These are phyloP conservation scores for Kregervanrija delftensis DNA, from an alignment of 805 yeast genomes.

Conservation along the genomic window DNA sequence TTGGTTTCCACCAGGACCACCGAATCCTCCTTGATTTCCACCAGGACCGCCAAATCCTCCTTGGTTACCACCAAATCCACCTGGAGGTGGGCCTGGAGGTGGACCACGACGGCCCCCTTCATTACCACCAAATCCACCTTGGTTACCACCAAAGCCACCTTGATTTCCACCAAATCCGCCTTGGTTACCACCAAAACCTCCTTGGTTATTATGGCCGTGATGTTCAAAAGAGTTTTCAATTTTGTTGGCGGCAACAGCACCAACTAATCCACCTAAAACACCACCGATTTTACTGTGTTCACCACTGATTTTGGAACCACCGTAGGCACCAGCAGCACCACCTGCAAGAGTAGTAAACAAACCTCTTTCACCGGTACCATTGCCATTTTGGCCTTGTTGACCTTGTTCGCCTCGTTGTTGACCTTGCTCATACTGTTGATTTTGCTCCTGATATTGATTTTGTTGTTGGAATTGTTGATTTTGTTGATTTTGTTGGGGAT, in stretches of 20 bases:
- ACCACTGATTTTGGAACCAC: conserved; percentile 39
- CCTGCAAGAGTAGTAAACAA: conserved; percentile 39
- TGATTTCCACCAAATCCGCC: too few relatives aligned
- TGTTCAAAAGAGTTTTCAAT: conserved; percentile 29
- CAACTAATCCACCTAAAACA: conserved; percentile 47
- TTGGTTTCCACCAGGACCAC: too few relatives aligned
- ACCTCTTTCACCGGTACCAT: conserved; percentile 34
- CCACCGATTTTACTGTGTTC: conserved; percentile 37
- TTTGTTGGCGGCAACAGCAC: conserved; percentile 50
- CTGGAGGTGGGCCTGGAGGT: too few relatives aligned
- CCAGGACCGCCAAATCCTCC: too few relatives aligned
- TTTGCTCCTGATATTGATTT: conserved; percentile 20
- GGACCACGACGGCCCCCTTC: too few relatives aligned
- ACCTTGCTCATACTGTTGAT: conserved; percentile 24
- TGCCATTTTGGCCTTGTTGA: conserved; percentile 22
- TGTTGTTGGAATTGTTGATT: too few relatives aligned
- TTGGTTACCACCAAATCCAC: too few relatives aligned
- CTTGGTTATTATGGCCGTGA: conserved; percentile 19
- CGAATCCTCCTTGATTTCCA: too few relatives aligned
- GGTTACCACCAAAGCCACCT: too few relatives aligned
- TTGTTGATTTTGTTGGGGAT: too few relatives aligned
- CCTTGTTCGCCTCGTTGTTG: conserved; percentile 26
- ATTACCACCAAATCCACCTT: too few relatives aligned
- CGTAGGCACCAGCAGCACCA: conserved; percentile 48
- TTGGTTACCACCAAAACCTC: conserved; percentile 3